Conservation (phyloP, 139 green algal genomes). For the Tetratostichococcus sp. region DNA sequence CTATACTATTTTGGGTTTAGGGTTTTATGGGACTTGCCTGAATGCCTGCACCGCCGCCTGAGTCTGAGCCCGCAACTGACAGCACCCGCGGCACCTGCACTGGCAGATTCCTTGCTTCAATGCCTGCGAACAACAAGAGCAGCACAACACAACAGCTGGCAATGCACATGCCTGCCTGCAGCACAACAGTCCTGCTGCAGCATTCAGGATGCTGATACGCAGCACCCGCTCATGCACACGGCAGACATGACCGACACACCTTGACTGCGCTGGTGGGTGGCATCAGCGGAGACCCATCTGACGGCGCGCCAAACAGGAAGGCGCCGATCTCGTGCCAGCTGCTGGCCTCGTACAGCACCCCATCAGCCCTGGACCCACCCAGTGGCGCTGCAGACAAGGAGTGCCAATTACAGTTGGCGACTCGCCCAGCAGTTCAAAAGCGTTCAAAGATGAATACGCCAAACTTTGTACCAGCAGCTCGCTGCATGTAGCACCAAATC, state of each 20-base stretch:
- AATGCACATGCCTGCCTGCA: no score
- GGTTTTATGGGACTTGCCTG: no score
- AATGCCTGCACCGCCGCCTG: constrained; percentile 89
- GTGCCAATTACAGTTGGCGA: not conserved
- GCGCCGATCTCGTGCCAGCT: constrained; percentile 46
- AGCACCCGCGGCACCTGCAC: constrained; percentile 59
- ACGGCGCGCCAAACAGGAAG: constrained; percentile 35
- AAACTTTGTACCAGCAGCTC: no score
- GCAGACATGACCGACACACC: not conserved
- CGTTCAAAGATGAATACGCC: no score
- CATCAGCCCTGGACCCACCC: not conserved
- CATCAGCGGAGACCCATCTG: not conserved
- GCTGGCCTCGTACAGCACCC: constrained; percentile 34
- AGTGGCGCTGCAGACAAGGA: constrained; percentile 11
- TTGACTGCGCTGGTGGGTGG: not conserved
- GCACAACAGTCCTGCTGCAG: no score
- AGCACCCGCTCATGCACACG: no score
- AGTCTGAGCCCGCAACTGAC: constrained; percentile 87
- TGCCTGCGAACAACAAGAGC: no score
- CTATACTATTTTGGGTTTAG: no score
- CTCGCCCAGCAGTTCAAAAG: no score
- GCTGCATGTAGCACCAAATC: no score
- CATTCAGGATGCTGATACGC: no score
- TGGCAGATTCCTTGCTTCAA: not conserved
- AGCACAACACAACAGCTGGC: no score